These are phyloP conservation scores for Pythium sukuiense DNA, from an alignment of 352 stramenopile species.

Conservation along the genomic window DNA sequence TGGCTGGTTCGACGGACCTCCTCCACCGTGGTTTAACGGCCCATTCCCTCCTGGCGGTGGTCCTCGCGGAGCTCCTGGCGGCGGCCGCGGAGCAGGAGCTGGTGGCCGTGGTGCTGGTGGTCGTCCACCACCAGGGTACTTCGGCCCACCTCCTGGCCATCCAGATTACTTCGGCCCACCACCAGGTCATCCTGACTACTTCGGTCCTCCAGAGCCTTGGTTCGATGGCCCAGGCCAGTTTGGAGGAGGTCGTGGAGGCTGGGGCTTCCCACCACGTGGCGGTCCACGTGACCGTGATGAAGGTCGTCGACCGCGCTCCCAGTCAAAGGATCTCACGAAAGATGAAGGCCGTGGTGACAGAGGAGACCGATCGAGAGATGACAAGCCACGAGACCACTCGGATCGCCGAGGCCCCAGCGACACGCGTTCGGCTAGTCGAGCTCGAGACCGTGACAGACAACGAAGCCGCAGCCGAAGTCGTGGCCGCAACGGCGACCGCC, in stretches of 20 bases:
- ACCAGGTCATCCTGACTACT: conserved; percentile 76
- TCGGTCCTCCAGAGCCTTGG: conserved; percentile 64
- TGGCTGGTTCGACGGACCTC: conserved; percentile 74
- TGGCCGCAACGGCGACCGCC: conserved; percentile 16
- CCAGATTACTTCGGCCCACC: conserved; percentile 77
- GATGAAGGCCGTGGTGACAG: conserved; percentile 27
- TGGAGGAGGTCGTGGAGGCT: conserved; percentile 40
- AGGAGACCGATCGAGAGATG: conserved; percentile 32
- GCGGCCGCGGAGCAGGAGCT: conserved; percentile 47
- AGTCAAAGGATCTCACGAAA: conserved; percentile 39
- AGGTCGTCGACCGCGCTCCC: conserved; percentile 42
- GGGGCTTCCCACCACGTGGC: conserved; percentile 33
- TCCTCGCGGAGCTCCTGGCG: conserved; percentile 32
- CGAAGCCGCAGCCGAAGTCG: conserved; percentile 40
- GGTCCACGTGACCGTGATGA: conserved; percentile 49
- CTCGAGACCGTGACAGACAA: conserved; percentile 27
- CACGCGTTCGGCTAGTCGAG: conserved; percentile 33
- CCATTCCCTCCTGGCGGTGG: conserved; percentile 61
- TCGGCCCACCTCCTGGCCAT: conserved; percentile 51
- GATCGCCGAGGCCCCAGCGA: conserved; percentile 12
- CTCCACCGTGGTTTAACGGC: conserved; percentile 77
- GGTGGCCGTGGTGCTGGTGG: conserved; percentile 37
- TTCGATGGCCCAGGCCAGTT: conserved; percentile 67
- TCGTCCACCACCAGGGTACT: conserved; percentile 68
- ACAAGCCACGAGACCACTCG: conserved; percentile 31